Conservation (phyloP, 495 filamentous ascomycete species). For the Sabuloglossum arenarium region DNA sequence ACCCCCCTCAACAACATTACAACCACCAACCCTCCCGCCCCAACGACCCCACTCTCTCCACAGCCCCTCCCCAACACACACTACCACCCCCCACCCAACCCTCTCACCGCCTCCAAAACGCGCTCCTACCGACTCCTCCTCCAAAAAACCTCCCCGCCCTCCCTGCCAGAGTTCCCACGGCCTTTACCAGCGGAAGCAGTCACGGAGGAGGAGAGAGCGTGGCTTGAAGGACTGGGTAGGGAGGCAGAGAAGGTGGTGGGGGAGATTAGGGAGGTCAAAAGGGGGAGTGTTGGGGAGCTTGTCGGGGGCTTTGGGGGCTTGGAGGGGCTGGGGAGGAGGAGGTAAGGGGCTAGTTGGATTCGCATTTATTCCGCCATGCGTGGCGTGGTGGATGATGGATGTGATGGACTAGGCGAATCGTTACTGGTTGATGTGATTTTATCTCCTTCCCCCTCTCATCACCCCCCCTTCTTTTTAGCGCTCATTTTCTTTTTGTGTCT, state of each 20-base stretch:
- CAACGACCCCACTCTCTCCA: neutral
- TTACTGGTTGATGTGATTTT: too few species aligned
- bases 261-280: neutral
- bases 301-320: neutral
- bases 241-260: neutral
- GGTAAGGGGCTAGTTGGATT: too few species aligned
- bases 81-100: neutral
- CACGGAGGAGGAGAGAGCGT: neutral
- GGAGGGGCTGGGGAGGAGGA: conserved; percentile 6
- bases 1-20: neutral
- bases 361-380: too few species aligned
- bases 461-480: too few species aligned
- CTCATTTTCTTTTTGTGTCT: too few species aligned
- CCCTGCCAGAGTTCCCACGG: neutral
- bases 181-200: neutral
- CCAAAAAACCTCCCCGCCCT: neutral
- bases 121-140: neutral
- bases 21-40: neutral
- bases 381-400: too few species aligned
- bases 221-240: neutral
- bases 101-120: neutral
- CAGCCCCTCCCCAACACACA: neutral
- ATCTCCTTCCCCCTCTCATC: too few species aligned
- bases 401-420: too few species aligned
- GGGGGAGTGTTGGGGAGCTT: neutral